phyloP scores from a whole-genome alignment of 1,139 yeast species.

The Kluyveromyces sp. region DNA sequence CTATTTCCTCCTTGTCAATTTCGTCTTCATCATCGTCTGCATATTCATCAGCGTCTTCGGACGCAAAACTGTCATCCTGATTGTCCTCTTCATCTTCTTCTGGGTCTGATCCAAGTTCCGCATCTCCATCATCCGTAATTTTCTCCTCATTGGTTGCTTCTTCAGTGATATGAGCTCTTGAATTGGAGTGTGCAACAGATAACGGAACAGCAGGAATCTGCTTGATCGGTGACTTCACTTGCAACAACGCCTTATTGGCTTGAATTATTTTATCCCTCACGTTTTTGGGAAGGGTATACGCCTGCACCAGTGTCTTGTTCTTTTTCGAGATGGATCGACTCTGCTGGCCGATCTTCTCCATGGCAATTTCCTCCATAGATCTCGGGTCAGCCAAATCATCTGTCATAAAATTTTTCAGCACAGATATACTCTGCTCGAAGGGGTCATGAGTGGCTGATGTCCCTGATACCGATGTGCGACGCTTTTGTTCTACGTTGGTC shows the following conservation, averaged over 20 bases:
- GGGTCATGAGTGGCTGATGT: slow-evolving; percentile 23
- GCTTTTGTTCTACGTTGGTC: slow-evolving; percentile 17
- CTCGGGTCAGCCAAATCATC: slow-evolving; percentile 62
- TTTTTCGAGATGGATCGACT: slow-evolving; percentile 7
- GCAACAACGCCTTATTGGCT: not conserved
- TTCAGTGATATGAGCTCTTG: too few relatives aligned
- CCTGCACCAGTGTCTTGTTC: not conserved
- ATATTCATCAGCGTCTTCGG: slow-evolving; percentile 10
- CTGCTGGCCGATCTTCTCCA: slow-evolving; percentile 19
- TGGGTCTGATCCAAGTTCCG: slow-evolving; percentile 15
- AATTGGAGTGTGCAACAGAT: too few relatives aligned
- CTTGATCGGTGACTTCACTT: not conserved
- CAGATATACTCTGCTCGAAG: slow-evolving; percentile 45
- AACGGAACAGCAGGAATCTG: not conserved
- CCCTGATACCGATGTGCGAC: slow-evolving; percentile 12
- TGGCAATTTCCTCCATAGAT: slow-evolving; percentile 37
- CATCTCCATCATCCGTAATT: slow-evolving; percentile 19
- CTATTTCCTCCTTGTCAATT: slow-evolving; percentile 14
- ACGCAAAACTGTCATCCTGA: slow-evolving; percentile 2
- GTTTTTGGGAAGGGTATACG: not conserved
- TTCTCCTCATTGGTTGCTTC: too few relatives aligned
- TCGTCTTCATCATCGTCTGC: slow-evolving; percentile 16
- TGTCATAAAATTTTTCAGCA: slow-evolving; percentile 48
- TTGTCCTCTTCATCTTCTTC: slow-evolving; percentile 9
- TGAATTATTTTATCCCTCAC: not conserved